Conservation (phyloP, 2,329 filamentous ascomycete genomes). For the Tetracladium maxilliforme region DNA sequence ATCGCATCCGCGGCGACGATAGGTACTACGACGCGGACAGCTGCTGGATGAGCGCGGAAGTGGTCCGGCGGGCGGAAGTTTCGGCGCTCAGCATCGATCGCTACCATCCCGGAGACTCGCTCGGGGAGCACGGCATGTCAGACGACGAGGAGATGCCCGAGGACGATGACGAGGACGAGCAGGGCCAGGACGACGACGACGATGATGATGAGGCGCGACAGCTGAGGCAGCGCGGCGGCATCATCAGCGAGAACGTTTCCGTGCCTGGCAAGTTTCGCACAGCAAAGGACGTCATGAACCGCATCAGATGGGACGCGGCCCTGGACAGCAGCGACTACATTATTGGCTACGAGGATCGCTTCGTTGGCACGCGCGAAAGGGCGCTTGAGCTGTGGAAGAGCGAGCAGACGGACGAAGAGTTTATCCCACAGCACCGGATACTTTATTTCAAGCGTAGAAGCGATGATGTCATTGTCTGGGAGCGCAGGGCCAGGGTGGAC, state of each 20-base stretch:
- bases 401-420: slow-evolving; percentile 50
- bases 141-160: slow-evolving; percentile 26
- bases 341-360: slow-evolving; percentile 47
- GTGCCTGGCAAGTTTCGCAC: slow-evolving; percentile 34
- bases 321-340: slow-evolving; percentile 36
- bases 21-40: no score
- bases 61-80: no score
- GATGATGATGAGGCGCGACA: slow-evolving; percentile 2
- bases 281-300: slow-evolving; percentile 41
- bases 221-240: slow-evolving; percentile 8
- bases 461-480: slow-evolving; percentile 37
- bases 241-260: slow-evolving; percentile 4
- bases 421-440: slow-evolving; percentile 50
- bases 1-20: no score
- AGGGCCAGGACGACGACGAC: slow-evolving; percentile 9
- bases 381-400: slow-evolving; percentile 39
- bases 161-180: slow-evolving; percentile 18
- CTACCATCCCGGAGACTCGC: slow-evolving; percentile 31
- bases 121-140: slow-evolving; percentile 19
- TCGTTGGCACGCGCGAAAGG: slow-evolving; percentile 37
- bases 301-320: slow-evolving; percentile 42
- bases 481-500: slow-evolving; percentile 35
- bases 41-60: no score
- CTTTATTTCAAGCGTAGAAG: slow-evolving; percentile 41
- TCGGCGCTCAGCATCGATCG: no score